These are phyloP conservation scores for Aspergillus pseudoviridinutans DNA, from an alignment of 2,329 filamentous ascomycete species.

Conservation along the genomic window DNA sequence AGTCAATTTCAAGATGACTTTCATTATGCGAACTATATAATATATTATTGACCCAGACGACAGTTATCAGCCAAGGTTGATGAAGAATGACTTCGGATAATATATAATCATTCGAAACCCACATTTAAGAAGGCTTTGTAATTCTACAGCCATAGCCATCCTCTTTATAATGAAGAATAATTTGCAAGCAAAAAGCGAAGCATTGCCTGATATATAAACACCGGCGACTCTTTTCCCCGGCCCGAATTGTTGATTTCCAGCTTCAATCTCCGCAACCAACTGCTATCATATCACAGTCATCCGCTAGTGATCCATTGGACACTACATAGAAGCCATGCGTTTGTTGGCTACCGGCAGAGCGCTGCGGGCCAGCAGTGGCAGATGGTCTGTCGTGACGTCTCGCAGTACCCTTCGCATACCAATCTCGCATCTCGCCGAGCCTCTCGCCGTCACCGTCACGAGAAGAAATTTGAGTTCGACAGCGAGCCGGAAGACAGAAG, in stretches of 20 bases:
- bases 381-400: constrained; percentile 29
- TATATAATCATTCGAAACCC: background rate
- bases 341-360: constrained; percentile 38
- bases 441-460: constrained; percentile 12
- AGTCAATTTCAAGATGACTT: background rate
- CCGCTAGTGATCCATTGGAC: background rate
- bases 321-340: constrained; percentile 27
- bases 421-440: constrained; percentile 15
- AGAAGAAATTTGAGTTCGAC: constrained; percentile 33
- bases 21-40: background rate
- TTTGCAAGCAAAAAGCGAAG: background rate
- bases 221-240: constrained; percentile 6
- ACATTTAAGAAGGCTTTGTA: background rate
- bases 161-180: background rate
- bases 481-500: constrained; percentile 20
- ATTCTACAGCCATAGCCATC: background rate
- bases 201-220: background rate
- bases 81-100: background rate
- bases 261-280: background rate
- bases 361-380: constrained; percentile 32
- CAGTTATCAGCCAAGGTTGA: background rate
- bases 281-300: background rate
- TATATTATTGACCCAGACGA: background rate
- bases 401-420: constrained; percentile 20
- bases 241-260: background rate